These are phyloP conservation scores for Scheffersomyces ergatensis DNA, from an alignment of 805 yeast genomes.

Conservation along the genomic window DNA sequence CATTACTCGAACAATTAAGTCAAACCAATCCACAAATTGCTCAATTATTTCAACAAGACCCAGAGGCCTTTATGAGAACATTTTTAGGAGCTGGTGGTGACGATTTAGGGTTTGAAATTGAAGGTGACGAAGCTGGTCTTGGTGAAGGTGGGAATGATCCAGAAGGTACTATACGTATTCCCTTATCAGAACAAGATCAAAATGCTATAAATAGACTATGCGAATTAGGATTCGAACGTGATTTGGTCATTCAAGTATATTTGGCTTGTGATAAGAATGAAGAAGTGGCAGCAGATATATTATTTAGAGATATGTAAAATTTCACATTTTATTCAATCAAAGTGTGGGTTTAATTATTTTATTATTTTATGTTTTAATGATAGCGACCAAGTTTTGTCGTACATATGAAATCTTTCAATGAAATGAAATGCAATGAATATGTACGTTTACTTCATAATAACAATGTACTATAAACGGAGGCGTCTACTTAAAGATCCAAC, in stretches of 20 bases:
- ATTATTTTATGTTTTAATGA: no score
- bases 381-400: no score
- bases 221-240: constrained; percentile 89
- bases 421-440: not conserved
- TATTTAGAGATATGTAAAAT: constrained; percentile 53
- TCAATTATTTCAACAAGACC: constrained; percentile 73
- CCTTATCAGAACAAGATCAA: constrained; percentile 77
- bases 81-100: constrained; percentile 63
- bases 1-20: constrained; percentile 77
- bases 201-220: constrained; percentile 87
- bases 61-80: constrained; percentile 82
- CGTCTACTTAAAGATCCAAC: constrained; percentile 4
- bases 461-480: no score
- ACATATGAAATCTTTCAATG: not conserved
- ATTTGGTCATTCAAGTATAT: constrained; percentile 86
- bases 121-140: constrained; percentile 23
- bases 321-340: no score
- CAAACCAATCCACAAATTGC: constrained; percentile 83
- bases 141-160: constrained; percentile 33
- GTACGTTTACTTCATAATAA: not conserved
- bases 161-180: constrained; percentile 48
- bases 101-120: constrained; percentile 40
- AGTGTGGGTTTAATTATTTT: no score
- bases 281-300: constrained; percentile 90
- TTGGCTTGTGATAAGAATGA: constrained; percentile 98